These are phyloP conservation scores for Cyberlindnera subsufficiens DNA, from an alignment of 805 yeast genomes.

Conservation along the genomic window DNA sequence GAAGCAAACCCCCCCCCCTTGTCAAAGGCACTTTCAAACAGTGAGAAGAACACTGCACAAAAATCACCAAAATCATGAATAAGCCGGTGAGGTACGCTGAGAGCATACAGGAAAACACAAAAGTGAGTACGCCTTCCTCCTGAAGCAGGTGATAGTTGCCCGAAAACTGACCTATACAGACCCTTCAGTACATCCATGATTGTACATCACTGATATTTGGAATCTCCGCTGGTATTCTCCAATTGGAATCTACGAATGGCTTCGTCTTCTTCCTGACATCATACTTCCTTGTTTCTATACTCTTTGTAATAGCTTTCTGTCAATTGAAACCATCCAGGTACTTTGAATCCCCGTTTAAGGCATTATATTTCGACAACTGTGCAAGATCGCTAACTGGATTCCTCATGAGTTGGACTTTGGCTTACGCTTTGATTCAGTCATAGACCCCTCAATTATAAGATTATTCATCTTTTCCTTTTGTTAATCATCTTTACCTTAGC, in stretches of 20 bases:
- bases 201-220: conserved; percentile 20
- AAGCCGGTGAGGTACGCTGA: conserved; percentile 18
- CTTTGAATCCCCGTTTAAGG: conserved; percentile 12
- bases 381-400: conserved; percentile 17
- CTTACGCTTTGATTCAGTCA: conserved; percentile 22
- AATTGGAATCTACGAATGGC: conserved; percentile 20
- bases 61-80: conserved; percentile 11
- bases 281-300: conserved; percentile 1
- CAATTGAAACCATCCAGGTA: conserved; percentile 5
- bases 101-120: conserved; percentile 12
- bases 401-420: conserved; percentile 21
- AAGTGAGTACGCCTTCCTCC: conserved; percentile 4
- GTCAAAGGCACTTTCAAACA: no score
- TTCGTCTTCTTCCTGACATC: conserved; percentile 13
- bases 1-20: no score
- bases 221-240: conserved; percentile 19
- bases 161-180: conserved; percentile 4
- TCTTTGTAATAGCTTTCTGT: conserved; percentile 8
- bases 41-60: no score
- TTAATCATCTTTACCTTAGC: conserved; percentile 30
- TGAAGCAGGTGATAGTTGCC: neutral
- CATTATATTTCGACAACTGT: conserved; percentile 10
- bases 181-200: conserved; percentile 21
- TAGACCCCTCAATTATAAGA: neutral
- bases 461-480: neutral